Evolutionary conservation across 768 basidiomycete genomes (phyloP).

Genomic region (Tubosaeta sp.): DNA sequence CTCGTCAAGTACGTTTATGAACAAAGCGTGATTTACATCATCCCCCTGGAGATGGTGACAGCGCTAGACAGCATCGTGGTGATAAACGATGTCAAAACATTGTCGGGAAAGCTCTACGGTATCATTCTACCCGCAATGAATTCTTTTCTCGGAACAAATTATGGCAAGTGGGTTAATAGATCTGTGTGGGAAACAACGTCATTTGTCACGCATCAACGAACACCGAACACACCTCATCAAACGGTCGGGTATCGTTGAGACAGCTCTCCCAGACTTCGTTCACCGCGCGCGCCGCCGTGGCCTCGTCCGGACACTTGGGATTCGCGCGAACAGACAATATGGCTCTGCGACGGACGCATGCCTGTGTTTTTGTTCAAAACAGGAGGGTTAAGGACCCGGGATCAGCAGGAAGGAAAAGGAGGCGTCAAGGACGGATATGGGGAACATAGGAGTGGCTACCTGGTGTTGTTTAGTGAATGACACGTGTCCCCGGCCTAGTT

Average conservation of each 20-base stretch:
- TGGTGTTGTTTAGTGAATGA: slow-evolving; percentile 93
- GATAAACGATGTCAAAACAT: not conserved
- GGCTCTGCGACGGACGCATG: slow-evolving; percentile 87
- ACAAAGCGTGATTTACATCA: too few species aligned
- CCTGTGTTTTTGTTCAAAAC: slow-evolving; percentile 38
- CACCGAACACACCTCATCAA: slow-evolving; percentile 73
- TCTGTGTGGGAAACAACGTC: slow-evolving; percentile 25
- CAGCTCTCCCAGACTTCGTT: slow-evolving; percentile 98
- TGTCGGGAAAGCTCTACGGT: too few species aligned
- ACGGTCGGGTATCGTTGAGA: slow-evolving; percentile 91
- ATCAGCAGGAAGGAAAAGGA: slow-evolving; percentile 7
- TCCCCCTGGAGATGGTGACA: not conserved
- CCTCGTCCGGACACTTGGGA: slow-evolving; percentile 70
- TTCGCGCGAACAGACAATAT: slow-evolving; percentile 77
- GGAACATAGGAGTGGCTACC: slow-evolving; percentile 39
- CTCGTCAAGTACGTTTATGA: too few species aligned
- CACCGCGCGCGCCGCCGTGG: slow-evolving; percentile 80
- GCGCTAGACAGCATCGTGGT: not conserved
- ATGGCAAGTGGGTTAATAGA: slow-evolving; percentile 23
- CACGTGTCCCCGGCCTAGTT: slow-evolving; percentile 71
- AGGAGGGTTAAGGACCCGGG: slow-evolving; percentile 1
- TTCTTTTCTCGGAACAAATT: not conserved
- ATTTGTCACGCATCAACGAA: not conserved
- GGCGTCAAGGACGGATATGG: slow-evolving; percentile 10
- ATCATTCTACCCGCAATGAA: too few species aligned